These are phyloP conservation scores for Leccinum solheimii DNA, from an alignment of 1,284 basidiomycete species.

Conservation along the genomic window DNA sequence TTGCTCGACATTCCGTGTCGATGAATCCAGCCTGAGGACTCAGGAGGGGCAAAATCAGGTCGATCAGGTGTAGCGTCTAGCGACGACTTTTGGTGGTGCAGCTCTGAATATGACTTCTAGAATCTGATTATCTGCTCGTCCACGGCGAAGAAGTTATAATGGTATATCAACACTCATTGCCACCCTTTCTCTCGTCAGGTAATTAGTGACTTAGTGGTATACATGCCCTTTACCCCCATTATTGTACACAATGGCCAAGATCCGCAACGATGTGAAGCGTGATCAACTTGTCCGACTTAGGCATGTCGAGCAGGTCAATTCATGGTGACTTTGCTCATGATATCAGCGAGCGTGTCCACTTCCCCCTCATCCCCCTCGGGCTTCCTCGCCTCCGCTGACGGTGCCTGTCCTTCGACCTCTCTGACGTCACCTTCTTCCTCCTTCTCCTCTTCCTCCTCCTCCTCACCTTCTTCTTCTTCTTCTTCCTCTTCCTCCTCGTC, in stretches of 20 bases:
- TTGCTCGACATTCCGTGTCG: neutral
- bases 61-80: neutral
- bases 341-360: slow-evolving; percentile 59
- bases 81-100: neutral
- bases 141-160: neutral
- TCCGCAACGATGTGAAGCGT: neutral
- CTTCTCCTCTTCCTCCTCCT: slow-evolving; percentile 28
- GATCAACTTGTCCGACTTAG: neutral
- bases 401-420: slow-evolving; percentile 37
- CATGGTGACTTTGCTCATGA: slow-evolving; percentile 58
- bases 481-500: slow-evolving; percentile 69
- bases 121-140: slow-evolving; percentile 5
- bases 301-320: slow-evolving; percentile 22
- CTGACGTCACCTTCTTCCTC: slow-evolving; percentile 35
- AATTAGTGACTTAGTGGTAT: slow-evolving; percentile 28
- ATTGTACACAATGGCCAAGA: slow-evolving; percentile 3
- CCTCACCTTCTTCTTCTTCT: slow-evolving; percentile 17
- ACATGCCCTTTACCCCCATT: slow-evolving; percentile 12
- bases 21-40: too few relatives aligned
- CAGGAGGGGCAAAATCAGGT: neutral
- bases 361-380: slow-evolving; percentile 43
- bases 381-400: slow-evolving; percentile 24
- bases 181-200: slow-evolving; percentile 7
- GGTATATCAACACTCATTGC: slow-evolving; percentile 2
- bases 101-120: neutral